Base-by-base conservation (phyloP, 495 filamentous ascomycete species). In the Podospora tetraspora region DNA sequence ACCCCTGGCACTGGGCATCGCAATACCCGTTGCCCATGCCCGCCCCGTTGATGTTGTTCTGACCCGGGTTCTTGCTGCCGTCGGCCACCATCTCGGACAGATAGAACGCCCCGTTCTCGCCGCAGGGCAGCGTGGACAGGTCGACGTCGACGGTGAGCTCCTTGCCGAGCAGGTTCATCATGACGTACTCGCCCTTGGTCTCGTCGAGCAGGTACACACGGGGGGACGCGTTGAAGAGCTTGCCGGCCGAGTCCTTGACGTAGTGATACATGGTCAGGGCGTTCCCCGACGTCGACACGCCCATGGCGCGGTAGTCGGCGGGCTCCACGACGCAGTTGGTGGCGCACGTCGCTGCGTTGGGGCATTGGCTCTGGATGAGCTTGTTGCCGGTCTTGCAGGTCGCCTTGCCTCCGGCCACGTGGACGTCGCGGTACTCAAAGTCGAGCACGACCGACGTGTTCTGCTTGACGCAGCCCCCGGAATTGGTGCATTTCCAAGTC, bases 1-100 rank as follows among this genome's bases (percentile, higher is more conserved):
- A 83, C 65, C 89, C 88, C 63, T 69, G 70, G 73, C 90, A 92
- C 75, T 92, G 89, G n/a, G 89, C 86, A 75, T 92, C 90, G 70
- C 90, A 92, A 75, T 92, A 92, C 0, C 90, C 90, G 3, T 89
- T 90, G n/a, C 90, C 90, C 62, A 89, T 90, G 59, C 79, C 82
- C 56, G 90, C 89, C 56, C 90, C 90, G 11, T 88, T 89, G 43
- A 84, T 83, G 81, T 92, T 92, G 64, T 78, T 75, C 2, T 82
- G 70, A 70, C 81, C 83, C 12, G 78, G 74, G 70, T 77, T 80
- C 57, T 84, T 77, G 56, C 85, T 88, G 74, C 90, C 90, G 63
- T 85, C 84, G 13, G 82, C 74, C 29, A 87, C 82, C 90, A 92
- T 92, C 70, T 85, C 75, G 2, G 85, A 82, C 4, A 92, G 83